These are phyloP conservation scores for Globisporangium paddicum DNA, from an alignment of 352 stramenopile genomes.

Conservation along the genomic window DNA sequence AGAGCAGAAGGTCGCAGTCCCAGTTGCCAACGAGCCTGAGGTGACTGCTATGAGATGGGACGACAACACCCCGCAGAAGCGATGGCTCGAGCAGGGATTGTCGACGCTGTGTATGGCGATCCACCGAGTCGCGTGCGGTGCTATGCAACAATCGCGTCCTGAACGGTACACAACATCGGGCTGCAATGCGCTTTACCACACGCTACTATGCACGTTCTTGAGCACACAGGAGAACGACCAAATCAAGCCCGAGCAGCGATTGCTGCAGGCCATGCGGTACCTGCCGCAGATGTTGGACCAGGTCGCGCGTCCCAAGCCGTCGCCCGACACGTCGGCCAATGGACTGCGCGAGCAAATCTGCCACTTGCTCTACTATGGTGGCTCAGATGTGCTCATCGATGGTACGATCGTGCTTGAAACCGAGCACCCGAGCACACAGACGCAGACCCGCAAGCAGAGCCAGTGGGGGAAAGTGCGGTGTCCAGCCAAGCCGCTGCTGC, in stretches of 20 bases:
- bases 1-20: constrained; percentile 26
- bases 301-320: constrained; percentile 23
- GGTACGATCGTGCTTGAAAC: constrained; percentile 68
- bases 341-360: constrained; percentile 40
- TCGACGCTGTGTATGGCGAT: constrained; percentile 82
- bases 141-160: constrained; percentile 79
- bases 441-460: constrained; percentile 83
- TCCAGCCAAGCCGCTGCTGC: constrained; percentile 68
- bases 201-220: constrained; percentile 71
- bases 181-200: constrained; percentile 77
- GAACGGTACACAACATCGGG: constrained; percentile 74
- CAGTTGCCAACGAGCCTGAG: not conserved
- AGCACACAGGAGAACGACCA: constrained; percentile 53
- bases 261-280: constrained; percentile 72
- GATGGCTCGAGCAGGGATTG: constrained; percentile 65
- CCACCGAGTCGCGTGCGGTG: constrained; percentile 76
- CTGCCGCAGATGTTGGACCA: constrained; percentile 70
- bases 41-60: constrained; percentile 2
- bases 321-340: constrained; percentile 19
- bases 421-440: constrained; percentile 78
- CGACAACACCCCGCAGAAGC: constrained; percentile 27
- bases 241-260: constrained; percentile 50
- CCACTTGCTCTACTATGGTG: constrained; percentile 67
- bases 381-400: constrained; percentile 61
- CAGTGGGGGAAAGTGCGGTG: constrained; percentile 80